These are phyloP conservation scores for Salix purpurea DNA, from an alignment of 345 rosid species.

Conservation along the genomic window DNA sequence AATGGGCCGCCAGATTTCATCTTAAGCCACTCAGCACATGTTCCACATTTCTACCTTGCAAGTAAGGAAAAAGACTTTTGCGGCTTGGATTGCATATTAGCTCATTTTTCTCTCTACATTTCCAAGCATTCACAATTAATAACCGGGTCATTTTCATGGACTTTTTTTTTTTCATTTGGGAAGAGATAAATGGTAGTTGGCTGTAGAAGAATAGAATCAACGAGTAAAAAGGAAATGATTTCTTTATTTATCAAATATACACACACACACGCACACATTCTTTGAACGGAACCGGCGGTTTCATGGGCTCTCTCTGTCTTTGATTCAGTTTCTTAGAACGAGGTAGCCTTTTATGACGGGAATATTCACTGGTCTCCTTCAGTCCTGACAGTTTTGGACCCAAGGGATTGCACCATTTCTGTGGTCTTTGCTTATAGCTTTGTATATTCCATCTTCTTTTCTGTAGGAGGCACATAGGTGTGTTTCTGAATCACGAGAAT, in stretches of 20 bases:
- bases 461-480: not conserved
- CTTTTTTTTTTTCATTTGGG: constrained; percentile 17
- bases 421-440: constrained; percentile 3
- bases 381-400: constrained; percentile 32
- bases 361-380: constrained; percentile 38
- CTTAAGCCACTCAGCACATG: constrained; percentile 7
- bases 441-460: not conserved
- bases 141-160: constrained; percentile 40
- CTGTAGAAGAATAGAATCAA: constrained; percentile 3
- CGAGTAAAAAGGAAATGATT: not conserved
- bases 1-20: constrained; percentile 13
- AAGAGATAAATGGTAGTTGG: constrained; percentile 11
- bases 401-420: constrained; percentile 13
- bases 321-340: not conserved
- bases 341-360: not conserved
- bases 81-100: constrained; percentile 27
- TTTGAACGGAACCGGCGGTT: not conserved
- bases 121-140: constrained; percentile 19
- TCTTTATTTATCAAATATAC: not conserved
- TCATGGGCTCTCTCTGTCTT: not conserved
- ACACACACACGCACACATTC: not conserved
- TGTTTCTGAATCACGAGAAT: not conserved
- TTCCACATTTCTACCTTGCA: constrained; percentile 28
- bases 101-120: not conserved
- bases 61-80: constrained; percentile 44